Conservation (phyloP, 257 asterid genomes). For the Lithospermum erythrorhizon region DNA sequence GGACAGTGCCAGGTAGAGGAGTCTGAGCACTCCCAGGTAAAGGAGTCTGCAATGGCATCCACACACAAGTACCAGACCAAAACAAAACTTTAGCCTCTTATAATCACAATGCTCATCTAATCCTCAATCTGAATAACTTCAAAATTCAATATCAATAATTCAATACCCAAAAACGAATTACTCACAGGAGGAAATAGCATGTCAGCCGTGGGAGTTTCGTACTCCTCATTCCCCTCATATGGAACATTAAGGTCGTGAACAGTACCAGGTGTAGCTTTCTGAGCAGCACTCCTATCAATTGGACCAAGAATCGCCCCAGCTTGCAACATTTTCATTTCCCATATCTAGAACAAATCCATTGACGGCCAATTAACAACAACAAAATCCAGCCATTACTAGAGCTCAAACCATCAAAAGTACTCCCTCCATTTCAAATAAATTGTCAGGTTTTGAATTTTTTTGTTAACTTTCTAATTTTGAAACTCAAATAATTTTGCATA, state of each 20-base stretch:
- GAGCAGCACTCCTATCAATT: conserved; percentile 63
- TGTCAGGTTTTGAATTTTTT: too few species aligned
- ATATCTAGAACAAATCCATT: conserved; percentile 29
- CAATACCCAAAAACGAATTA: neutral
- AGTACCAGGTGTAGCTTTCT: conserved; percentile 46
- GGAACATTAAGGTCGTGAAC: conserved; percentile 95
- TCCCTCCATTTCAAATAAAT: neutral
- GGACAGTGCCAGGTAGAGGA: conserved; percentile 61
- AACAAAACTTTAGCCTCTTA: neutral
- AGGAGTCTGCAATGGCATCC: conserved; percentile 79
- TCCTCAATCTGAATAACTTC: neutral
- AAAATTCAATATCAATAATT: too few species aligned
- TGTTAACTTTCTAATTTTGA: too few species aligned
- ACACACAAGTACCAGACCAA: conserved; percentile 12
- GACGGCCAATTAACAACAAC: neutral
- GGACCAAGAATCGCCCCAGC: conserved; percentile 85
- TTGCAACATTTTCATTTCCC: conserved; percentile 91
- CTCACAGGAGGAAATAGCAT: conserved; percentile 93
- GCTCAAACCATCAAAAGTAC: conserved; percentile 7
- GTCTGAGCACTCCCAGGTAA: conserved; percentile 70
- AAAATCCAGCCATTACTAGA: conserved; percentile 5
- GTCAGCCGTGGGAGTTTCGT: conserved; percentile 93
- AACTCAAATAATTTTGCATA: too few species aligned
- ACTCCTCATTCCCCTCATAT: conserved; percentile 91
- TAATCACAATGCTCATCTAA: neutral